Conservation (phyloP, 441 rosid genomes). For the Corymbia citriodora region DNA sequence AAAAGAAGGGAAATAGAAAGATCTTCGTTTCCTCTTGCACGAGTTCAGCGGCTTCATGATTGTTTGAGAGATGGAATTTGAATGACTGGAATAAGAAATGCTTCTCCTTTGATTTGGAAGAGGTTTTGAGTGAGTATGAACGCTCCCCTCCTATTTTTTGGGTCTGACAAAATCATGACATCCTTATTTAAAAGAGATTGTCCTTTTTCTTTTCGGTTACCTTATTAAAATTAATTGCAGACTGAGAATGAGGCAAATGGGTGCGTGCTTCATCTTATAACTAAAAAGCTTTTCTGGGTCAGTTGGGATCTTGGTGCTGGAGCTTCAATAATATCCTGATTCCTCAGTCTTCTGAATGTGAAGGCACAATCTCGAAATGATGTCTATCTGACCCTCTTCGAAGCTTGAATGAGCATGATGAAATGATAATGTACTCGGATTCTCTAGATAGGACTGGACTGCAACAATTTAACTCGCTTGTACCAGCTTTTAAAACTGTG, state of each 20-base stretch:
- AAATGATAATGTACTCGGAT: neutral
- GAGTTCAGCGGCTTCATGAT: neutral
- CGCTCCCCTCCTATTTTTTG: neutral
- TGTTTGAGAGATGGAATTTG: neutral
- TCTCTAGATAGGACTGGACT: neutral
- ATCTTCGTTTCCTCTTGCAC: neutral
- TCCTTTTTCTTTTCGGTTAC: neutral
- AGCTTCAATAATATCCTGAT: constrained; percentile 13
- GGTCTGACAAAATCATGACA: neutral
- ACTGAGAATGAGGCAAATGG: neutral
- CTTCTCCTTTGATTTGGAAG: neutral
- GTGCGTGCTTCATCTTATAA: neutral
- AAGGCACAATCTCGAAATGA: neutral
- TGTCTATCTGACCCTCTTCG: neutral
- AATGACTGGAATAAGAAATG: neutral
- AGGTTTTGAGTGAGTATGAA: neutral
- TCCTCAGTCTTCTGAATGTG: constrained; percentile 4
- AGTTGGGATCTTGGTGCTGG: neutral
- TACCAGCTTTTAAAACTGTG: neutral
- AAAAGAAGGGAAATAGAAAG: neutral
- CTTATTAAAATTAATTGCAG: neutral
- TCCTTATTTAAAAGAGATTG: neutral
- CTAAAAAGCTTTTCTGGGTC: neutral
- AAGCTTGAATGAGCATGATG: neutral
- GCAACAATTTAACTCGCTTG: neutral